Conservation (phyloP, 192 early-diverging fungal genomes). For the Fimicolochytrium jonesii region DNA sequence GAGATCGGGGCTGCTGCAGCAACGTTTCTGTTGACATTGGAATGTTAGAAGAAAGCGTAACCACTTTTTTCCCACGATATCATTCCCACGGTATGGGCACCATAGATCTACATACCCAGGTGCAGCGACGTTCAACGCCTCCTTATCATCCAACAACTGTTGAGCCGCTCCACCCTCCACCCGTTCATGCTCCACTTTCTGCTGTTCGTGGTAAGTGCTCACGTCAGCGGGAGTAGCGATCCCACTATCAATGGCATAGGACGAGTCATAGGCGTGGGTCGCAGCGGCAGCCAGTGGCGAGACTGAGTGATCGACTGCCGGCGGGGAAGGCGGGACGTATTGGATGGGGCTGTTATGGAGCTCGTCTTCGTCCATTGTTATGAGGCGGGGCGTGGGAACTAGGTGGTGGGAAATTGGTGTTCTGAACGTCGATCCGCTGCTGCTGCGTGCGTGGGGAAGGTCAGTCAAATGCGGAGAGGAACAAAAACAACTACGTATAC, state of each 20-base stretch:
- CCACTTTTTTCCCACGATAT: background rate
- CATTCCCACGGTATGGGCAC: background rate
- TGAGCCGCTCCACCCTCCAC: no score
- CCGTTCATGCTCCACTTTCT: no score
- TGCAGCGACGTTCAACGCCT: background rate
- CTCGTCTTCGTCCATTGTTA: no score
- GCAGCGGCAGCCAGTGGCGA: background rate
- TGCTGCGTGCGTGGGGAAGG: no score
- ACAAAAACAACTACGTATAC: no score
- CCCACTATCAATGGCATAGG: background rate
- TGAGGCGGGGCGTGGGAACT: no score
- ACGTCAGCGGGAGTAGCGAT: slow-evolving; percentile 1
- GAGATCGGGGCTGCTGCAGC: background rate
- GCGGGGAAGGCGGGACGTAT: slow-evolving; percentile 2
- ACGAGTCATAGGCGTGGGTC: background rate
- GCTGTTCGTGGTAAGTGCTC: no score
- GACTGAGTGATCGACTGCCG: background rate
- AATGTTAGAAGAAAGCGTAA: background rate
- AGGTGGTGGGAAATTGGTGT: no score
- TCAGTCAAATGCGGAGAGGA: no score
- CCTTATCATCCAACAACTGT: background rate
- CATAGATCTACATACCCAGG: background rate
- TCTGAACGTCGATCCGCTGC: no score
- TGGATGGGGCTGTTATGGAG: no score
- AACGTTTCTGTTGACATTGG: background rate